Base-by-base conservation (phyloP, 192 early-diverging fungal genomes). In the Entophlyctis helioformis region DNA sequence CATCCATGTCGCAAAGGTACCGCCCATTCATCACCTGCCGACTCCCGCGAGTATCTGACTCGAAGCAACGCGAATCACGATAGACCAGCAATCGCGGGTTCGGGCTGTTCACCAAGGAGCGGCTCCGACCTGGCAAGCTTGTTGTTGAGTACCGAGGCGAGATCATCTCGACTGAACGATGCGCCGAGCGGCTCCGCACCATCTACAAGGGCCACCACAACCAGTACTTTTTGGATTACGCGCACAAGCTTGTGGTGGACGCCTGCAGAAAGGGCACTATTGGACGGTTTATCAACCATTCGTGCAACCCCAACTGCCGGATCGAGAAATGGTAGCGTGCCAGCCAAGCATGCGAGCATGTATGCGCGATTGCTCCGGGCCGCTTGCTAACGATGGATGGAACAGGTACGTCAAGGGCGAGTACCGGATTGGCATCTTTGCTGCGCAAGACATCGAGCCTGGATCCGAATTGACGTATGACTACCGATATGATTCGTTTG, bases 141-240 rank as follows among this genome's bases (percentile, higher is more conserved):
- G 69, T 91, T 18, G 67, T 80, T 34, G 87, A 91, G 51, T 89
- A 91, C 60, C 71, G 82, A 2, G 87, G 87, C 2, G 87, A 91
- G 56, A 68, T 91, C 13, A 84, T 91, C 27, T 76, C 70, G 2
- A 62, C 78, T 29, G 59, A 59, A 11, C 64, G 67, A 8, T 85
- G 79, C 40, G 46, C 69, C n/a, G 74, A 84, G 22, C 75, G 87
- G 9, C 85, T 89, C 81, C 51, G 69, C 15, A 74, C 69, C 9
- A 60, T 75, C 5, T 90, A 90, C 53, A 62, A 59, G 32, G 60
- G 71, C 27, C 57, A 66, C 22, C 62, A 71, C 16, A 78, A 83
- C 50, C 74, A 86, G 56, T 91, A 91, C 51, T 87, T 91, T 54
- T 55, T 91, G 20, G 75, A 82, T 39, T 89, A 86, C 48, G 67